These are phyloP conservation scores for Trametes pubescens DNA, from an alignment of 1,284 basidiomycete species.

Conservation along the genomic window DNA sequence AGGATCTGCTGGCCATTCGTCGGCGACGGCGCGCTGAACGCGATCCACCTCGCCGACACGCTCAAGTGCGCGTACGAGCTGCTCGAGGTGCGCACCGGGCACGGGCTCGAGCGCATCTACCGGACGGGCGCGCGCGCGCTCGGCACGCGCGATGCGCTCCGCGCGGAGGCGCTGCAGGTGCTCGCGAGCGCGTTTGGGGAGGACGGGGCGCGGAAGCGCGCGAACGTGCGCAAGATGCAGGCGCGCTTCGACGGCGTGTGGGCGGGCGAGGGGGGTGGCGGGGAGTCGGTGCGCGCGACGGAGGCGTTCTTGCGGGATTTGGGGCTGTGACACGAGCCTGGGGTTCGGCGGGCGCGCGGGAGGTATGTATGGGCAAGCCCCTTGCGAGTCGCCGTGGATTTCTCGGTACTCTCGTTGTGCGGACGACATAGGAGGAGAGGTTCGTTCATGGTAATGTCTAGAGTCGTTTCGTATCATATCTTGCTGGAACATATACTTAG, in stretches of 20 bases:
- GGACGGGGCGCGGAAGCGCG: slow-evolving; percentile 32
- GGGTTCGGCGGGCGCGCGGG: too few species aligned
- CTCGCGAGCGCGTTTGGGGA: slow-evolving; percentile 27
- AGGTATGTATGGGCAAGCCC: too few species aligned
- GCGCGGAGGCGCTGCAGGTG: slow-evolving; percentile 23
- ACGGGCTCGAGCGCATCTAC: slow-evolving; percentile 33
- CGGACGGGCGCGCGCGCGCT: slow-evolving; percentile 23
- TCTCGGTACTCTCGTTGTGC: too few species aligned
- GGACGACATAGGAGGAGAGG: not conserved
- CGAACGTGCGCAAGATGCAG: slow-evolving; percentile 19
- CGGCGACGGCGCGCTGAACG: slow-evolving; percentile 38
- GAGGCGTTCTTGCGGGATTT: slow-evolving; percentile 12
- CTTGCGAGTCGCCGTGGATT: too few species aligned
- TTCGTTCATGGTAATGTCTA: not conserved
- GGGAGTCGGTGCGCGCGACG: slow-evolving; percentile 10
- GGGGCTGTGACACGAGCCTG: not conserved
- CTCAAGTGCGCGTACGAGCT: slow-evolving; percentile 40
- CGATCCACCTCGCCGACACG: slow-evolving; percentile 31
- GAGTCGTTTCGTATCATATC: not conserved
- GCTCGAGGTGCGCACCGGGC: slow-evolving; percentile 37
- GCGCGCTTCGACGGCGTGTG: slow-evolving; percentile 22
- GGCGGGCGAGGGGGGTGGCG: not conserved
- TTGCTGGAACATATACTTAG: not conserved
- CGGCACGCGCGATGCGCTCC: slow-evolving; percentile 25
- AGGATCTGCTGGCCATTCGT: slow-evolving; percentile 42